Conservation (phyloP, 2,329 filamentous ascomycete species). For the Exserohilum turcica region DNA sequence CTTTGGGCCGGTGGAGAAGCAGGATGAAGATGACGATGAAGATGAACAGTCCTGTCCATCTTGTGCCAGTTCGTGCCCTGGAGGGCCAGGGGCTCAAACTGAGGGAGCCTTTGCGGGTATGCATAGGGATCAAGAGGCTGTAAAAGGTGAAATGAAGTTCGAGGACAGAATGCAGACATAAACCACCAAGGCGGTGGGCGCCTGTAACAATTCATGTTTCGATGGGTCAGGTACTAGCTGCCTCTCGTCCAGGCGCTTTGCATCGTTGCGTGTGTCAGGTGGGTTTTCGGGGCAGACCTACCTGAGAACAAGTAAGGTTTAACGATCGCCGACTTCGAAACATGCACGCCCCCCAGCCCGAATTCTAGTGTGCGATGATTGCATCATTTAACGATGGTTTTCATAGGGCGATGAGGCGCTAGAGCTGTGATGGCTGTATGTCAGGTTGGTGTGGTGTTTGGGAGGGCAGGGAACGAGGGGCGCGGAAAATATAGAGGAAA, state of each 20-base stretch:
- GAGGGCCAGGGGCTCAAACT: conserved; percentile 7
- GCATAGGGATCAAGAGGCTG: conserved; percentile 8
- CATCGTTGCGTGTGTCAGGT: conserved; percentile 8
- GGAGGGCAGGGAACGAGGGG: background rate
- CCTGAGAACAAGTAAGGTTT: background rate
- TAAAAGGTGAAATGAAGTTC: background rate
- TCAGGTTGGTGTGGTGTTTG: background rate
- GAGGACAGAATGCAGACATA: background rate
- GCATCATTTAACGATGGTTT: background rate
- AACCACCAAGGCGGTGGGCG: background rate
- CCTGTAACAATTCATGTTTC: conserved; percentile 3
- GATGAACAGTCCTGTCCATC: conserved; percentile 20
- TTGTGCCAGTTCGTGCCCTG: conserved; percentile 14
- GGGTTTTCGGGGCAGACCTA: background rate
- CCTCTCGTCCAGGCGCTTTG: background rate
- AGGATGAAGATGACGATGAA: conserved; percentile 17
- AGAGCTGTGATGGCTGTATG: background rate
- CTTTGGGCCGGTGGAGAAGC: conserved; percentile 11
- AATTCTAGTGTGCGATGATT: background rate
- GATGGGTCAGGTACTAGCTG: background rate
- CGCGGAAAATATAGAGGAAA: background rate
- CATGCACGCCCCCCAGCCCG: background rate
- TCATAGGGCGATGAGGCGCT: background rate
- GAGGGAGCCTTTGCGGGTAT: conserved; percentile 16
- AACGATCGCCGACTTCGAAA: conserved; percentile 2